Base-by-base conservation (phyloP, 495 filamentous ascomycete genomes). In the Chaetomium tenue region DNA sequence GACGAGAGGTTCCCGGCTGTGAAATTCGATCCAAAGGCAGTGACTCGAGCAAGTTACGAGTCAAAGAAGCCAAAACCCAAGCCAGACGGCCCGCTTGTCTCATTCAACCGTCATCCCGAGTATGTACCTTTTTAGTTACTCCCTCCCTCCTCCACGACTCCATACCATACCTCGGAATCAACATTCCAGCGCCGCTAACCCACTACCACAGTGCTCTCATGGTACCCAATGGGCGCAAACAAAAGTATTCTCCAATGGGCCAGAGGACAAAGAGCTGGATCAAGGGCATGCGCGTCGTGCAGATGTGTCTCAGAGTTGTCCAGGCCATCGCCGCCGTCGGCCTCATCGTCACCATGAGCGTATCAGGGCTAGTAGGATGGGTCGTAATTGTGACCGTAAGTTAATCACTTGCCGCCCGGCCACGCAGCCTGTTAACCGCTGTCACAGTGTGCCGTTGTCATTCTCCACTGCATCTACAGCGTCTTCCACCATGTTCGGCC, bases 31-130 rank as follows among this genome's bases (percentile, higher is more conserved):
- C 92, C 92, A 16, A 94, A 91, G 70, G 88, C 88, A 60, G 85
- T 89, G 40, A 90, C 91, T 11, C 82, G 89, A 73, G 88, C 89
- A 62, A 91, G 88, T 74, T 87, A 78, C 69, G 76, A 83, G 65
- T 80, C 77, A 18, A 81, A 82, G 64, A 85, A 82, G 61, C 78
- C 81, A 15, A 88, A 89, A 78, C 81, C 82, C n/a, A 89, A 89
- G 80, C 81, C 77, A 37, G 82, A 89, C 30, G 91, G 89, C 0
- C 91, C 91, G 23, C 74, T 93, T 71, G 79, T 96, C 61, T 81
- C 88, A 64, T 84, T 94, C 78, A 91, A 91, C 72, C 79, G 85
- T 56, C 91, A 95, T 78, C 90, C 91, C 13, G 91, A 95, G 89
- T 92, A 86, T 68, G 86, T 75, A 22, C 46, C 8, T 26, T 20